Conservation (phyloP, 192 early-diverging fungal species). For the Entomortierella lignicola region DNA sequence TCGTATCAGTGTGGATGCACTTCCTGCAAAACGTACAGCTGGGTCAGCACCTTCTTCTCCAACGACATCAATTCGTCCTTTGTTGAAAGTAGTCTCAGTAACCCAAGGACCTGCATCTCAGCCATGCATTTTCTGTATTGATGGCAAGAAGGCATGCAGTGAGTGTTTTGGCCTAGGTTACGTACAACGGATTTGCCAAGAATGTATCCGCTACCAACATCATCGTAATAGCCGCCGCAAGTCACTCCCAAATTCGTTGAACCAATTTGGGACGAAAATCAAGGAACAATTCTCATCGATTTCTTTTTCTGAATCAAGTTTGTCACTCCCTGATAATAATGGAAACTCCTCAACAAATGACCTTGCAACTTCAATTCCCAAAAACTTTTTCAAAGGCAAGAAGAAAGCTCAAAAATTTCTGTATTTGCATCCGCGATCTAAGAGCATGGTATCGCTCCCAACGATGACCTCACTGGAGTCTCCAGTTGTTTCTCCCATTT, state of each 20-base stretch:
- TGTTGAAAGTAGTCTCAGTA: background rate
- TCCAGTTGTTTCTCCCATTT: background rate
- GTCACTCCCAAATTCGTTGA: slow-evolving; percentile 8
- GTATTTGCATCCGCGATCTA: slow-evolving; percentile 8
- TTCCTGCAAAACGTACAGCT: background rate
- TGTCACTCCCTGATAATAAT: background rate
- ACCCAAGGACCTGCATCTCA: background rate
- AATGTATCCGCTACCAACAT: slow-evolving; percentile 26
- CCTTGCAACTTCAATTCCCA: background rate
- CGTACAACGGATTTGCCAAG: slow-evolving; percentile 38
- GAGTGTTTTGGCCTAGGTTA: slow-evolving; percentile 44
- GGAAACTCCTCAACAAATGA: background rate
- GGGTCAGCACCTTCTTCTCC: background rate
- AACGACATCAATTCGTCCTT: background rate
- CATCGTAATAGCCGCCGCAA: background rate
- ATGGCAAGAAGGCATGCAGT: slow-evolving; percentile 22
- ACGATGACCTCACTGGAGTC: background rate
- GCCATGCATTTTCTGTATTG: slow-evolving; percentile 31
- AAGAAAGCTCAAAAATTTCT: background rate
- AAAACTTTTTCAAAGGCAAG: background rate
- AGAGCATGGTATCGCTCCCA: slow-evolving; percentile 32
- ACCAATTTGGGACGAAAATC: slow-evolving; percentile 26
- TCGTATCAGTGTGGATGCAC: background rate
- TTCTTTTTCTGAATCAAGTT: background rate
- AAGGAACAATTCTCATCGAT: slow-evolving; percentile 19